Percentiles rank a stretch among this genome's conserved stretches.
Evolutionary conservation across 2,329 filamentous ascomycete species (phyloP).

Genomic region (Botrytis medusae): DNA sequence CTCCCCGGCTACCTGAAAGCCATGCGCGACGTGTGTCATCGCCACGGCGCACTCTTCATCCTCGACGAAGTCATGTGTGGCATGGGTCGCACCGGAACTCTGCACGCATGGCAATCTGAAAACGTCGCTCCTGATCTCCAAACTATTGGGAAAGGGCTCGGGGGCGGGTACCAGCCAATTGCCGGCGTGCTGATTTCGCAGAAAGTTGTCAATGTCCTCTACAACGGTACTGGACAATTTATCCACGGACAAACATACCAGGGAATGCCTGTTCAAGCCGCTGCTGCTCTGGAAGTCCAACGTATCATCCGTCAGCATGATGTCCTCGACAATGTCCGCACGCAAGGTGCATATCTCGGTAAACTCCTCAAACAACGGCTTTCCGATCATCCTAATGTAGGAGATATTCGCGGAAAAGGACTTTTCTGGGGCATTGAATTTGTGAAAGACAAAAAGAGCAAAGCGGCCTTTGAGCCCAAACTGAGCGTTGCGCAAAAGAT

Average conservation of each 20-base stretch:
- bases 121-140: conserved; percentile 61
- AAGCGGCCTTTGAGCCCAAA: conserved; percentile 48
- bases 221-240: conserved; percentile 35
- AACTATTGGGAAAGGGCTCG: conserved; percentile 65
- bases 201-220: conserved; percentile 49
- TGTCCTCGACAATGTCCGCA: conserved; percentile 57
- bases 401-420: conserved; percentile 60
- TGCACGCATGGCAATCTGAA: conserved; percentile 58
- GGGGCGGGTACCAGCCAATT: conserved; percentile 61
- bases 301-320: conserved; percentile 56
- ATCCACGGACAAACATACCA: conserved; percentile 54
- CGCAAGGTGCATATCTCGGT: conserved; percentile 53
- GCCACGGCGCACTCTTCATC: conserved; percentile 71
- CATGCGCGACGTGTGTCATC: conserved; percentile 66
- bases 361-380: conserved; percentile 47
- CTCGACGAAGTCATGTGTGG: conserved; percentile 72
- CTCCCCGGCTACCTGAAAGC: conserved; percentile 68
- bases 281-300: conserved; percentile 63
- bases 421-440: conserved; percentile 59
- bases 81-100: conserved; percentile 51
- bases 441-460: conserved; percentile 51
- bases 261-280: conserved; percentile 57
- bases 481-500: conserved; percentile 49
- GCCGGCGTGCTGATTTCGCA: conserved; percentile 58
- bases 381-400: conserved; percentile 50